Evolutionary conservation across 495 filamentous ascomycete genomes (phyloP), one percentile per base, ranked within the genome.

Genomic region (Penicillium bialowiezense): DNA sequence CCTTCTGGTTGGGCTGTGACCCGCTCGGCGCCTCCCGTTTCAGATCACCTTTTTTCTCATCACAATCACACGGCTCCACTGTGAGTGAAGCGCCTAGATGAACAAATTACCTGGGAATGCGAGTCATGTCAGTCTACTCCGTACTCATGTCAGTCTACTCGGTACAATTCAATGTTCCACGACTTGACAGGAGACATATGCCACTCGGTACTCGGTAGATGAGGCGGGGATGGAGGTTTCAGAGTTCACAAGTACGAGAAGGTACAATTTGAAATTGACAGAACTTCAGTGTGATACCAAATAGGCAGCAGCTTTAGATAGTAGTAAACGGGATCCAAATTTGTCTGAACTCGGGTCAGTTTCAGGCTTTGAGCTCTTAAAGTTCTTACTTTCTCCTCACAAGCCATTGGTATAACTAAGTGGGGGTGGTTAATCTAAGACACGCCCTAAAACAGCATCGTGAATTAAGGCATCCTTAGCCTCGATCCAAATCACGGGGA

Each of bases 1-100:
- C 8, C 14, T 31, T 28, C 45, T 64, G 55, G 53, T 64, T 64
- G 61, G 61, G n/a, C 23, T 44, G 23, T 31, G 47, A 55, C 50
- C 54, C 56, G 59, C 59, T 44, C 62, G 56, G 56, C 49, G 41
- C 44, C 47, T 59, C 51, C 57, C 56, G 56, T 60, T 50, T 58
- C 54, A 47, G 40, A 48, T 48, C 59, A 40, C 44, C 23, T 55
- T 56, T 55, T 48, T 23, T 26, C 23, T 8, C 46, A 54, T 69
- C 66, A 65, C 64, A 62, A 56, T 52, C 37, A 56, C 45, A 48
- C 21, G 3, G 12, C 7, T 1, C 15, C 44, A 21, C 44, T 47
- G 23, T 44, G n/a, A 17, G 29, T 1, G 10, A 96, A 65, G 23
- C 76, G 75, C 39, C 77, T n/a, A n/a, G n/a, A n/a, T n/a, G n/a